Percentiles rank a stretch among this genome's conserved stretches.
Conservation (phyloP, 176 grass and related monocot genomes). For the Aechmea fasciata region DNA sequence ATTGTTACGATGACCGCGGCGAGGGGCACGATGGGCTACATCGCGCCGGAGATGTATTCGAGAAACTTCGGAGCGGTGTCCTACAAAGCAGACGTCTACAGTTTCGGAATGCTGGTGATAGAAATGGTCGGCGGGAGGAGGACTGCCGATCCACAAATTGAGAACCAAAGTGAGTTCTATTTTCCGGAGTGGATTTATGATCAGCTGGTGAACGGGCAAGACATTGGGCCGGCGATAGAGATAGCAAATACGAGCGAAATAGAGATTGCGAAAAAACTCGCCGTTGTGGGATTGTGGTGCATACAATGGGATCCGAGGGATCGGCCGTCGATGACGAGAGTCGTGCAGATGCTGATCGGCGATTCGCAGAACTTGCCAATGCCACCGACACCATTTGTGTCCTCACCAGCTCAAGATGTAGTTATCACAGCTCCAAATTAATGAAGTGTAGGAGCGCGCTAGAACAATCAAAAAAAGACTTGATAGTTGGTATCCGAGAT, state of each 20-base stretch:
- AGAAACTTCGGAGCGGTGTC: slow-evolving; percentile 10
- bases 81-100: slow-evolving; percentile 2
- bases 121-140: slow-evolving; percentile 9
- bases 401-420: background rate
- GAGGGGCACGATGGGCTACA: slow-evolving; percentile 8
- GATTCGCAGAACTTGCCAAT: slow-evolving; percentile 15
- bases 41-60: slow-evolving; percentile 6
- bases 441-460: background rate
- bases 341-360: slow-evolving; percentile 20
- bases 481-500: too few species aligned
- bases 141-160: background rate
- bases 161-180: background rate
- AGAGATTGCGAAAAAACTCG: slow-evolving; percentile 3
- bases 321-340: slow-evolving; percentile 22
- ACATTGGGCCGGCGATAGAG: background rate
- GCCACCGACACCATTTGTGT: slow-evolving; percentile 12
- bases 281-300: slow-evolving; percentile 9
- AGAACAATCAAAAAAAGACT: too few species aligned
- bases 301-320: slow-evolving; percentile 26
- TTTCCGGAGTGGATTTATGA: slow-evolving; percentile 4
- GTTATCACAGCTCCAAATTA: background rate
- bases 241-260: background rate
- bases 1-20: slow-evolving; percentile 7
- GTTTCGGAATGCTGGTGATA: slow-evolving; percentile 4
- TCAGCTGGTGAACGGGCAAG: background rate